Base-by-base conservation (phyloP, 2,329 filamentous ascomycete genomes). In the Talaromyces sp. region DNA sequence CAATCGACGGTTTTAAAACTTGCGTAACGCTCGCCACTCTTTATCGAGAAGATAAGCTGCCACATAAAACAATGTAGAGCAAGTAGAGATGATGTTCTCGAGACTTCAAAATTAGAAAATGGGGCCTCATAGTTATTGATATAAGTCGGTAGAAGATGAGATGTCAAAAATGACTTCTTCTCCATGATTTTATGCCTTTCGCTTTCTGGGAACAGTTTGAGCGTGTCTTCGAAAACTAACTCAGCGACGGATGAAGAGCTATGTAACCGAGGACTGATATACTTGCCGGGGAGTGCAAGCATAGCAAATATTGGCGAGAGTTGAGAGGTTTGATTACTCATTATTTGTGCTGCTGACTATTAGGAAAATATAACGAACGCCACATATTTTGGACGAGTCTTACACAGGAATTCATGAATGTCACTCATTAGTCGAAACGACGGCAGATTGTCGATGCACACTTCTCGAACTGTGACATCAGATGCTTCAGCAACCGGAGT, bases 401-500 rank as follows among this genome's bases (percentile, higher is more conserved):
- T 32, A 56, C n/a, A n/a, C 1, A 59, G 13, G 11, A 59, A 19
- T 5, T 1, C 2, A 2, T 26, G 14, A 19, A 59, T 56, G 3
- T 5, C 2, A 2, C 17, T 52, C 6, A 56, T 29, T 26, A 59
- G 24, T 19, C 26, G 53, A 52, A 59, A 24, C 19, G 13, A 51
- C 19, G 58, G 58, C 31, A 59, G 58, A 14, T 59, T 52, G 46
- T 51, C 8, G 21, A 58, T 41, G 9, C 26, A 26, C n/a, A 27
- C 21, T 19, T 35, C 19, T 27, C 21, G 43, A 38, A 38, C n/a
- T n/a, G n/a, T 19, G 55, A 51, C 6, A 13, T 24, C 2, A 21
- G 27, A 35, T 50, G 2, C 31, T 13, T 38, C 56, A n/a, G 26
- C 46, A 51, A 29, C 13, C 3, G 56, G 56, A 24, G 56, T 58